phyloP scores from a whole-genome alignment of 345 rosid species.

The Brassica juncea region DNA sequence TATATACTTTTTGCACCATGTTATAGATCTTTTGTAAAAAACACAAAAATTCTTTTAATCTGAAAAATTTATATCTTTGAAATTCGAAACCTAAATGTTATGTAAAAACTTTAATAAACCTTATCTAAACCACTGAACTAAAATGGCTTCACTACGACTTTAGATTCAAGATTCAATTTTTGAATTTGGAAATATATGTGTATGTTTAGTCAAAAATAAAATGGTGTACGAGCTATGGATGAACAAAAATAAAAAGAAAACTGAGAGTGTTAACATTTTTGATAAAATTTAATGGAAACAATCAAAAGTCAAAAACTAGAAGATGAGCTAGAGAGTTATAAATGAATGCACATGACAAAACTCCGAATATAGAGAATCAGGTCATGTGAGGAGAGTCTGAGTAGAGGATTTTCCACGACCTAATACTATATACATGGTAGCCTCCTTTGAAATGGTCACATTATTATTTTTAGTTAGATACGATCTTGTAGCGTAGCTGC shows the following conservation, averaged over 20 bases:
- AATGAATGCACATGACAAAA: not conserved
- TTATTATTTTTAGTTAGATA: not conserved
- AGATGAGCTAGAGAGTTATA: not conserved
- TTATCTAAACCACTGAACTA: too few relatives aligned
- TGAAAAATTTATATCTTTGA: too few relatives aligned
- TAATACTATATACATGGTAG: not conserved
- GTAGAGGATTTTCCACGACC: not conserved
- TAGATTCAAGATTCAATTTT: not conserved
- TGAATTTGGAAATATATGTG: not conserved
- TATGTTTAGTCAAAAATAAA: not conserved
- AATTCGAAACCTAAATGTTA: too few relatives aligned
- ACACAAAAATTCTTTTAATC: too few relatives aligned
- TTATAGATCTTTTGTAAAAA: too few relatives aligned
- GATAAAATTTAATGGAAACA: not conserved
- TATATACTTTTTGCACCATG: too few relatives aligned
- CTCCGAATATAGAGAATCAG: not conserved
- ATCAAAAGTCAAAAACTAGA: not conserved
- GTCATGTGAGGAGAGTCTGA: constrained; percentile 4
- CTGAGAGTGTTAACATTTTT: too few relatives aligned
- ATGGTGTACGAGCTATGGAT: not conserved
- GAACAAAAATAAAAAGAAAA: not conserved
- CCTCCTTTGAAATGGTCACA: not conserved
- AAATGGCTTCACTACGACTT: too few relatives aligned
- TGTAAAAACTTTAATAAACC: too few relatives aligned
- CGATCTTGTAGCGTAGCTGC: not conserved